A percentile compares a stretch with the other conserved stretches of the same genome.
Conservation (phyloP, 768 basidiomycete genomes). For the Pulveroboletus sp. region DNA sequence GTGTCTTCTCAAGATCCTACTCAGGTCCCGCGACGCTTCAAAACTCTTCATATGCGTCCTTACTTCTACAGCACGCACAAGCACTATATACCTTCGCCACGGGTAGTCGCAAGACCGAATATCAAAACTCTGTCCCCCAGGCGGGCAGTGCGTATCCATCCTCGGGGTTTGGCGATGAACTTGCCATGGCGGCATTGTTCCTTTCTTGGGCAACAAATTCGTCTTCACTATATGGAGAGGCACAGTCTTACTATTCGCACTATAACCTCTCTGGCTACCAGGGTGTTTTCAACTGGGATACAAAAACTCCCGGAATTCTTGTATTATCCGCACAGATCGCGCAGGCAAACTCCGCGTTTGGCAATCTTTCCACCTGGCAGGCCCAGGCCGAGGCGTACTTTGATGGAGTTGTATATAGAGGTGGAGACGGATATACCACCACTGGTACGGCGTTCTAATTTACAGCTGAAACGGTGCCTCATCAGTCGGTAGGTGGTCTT, state of each 20-base stretch:
- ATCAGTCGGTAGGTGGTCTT: conserved; percentile 56
- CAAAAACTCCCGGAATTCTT: conserved; percentile 68
- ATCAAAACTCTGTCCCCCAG: conserved; percentile 67
- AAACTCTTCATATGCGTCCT: conserved; percentile 67
- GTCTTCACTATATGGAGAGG: conserved; percentile 54
- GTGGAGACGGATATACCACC: conserved; percentile 54
- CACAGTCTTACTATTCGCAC: conserved; percentile 53
- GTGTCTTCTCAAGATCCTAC: conserved; percentile 48
- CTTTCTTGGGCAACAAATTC: conserved; percentile 69
- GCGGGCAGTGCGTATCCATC: conserved; percentile 65
- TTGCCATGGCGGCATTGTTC: conserved; percentile 71
- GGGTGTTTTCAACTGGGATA: conserved; percentile 85
- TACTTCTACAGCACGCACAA: conserved; percentile 68
- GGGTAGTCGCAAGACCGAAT: conserved; percentile 55
- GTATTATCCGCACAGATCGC: conserved; percentile 75
- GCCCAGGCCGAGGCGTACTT: conserved; percentile 68
- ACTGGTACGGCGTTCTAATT: conserved; percentile 40
- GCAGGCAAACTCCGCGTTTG: conserved; percentile 48
- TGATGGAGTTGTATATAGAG: conserved; percentile 60
- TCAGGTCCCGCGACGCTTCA: conserved; percentile 61
- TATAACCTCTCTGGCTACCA: conserved; percentile 51
- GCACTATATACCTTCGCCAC: conserved; percentile 74
- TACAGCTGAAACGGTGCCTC: not conserved
- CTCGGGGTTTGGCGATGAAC: conserved; percentile 67
- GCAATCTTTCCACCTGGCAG: conserved; percentile 65